Base-by-base conservation (phyloP, 148 eudicot species). In the Diospyros lotus region DNA sequence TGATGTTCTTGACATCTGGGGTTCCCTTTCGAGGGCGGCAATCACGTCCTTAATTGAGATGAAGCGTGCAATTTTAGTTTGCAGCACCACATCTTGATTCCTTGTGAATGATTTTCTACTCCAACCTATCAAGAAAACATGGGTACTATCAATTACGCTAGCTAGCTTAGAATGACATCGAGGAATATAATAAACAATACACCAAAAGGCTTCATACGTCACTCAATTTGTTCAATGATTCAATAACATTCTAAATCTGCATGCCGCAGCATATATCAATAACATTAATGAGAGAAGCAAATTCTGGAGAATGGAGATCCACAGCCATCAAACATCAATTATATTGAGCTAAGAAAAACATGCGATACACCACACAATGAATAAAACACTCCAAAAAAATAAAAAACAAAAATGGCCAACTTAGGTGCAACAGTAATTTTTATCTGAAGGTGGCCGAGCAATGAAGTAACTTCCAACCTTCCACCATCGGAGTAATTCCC, bases 11-110 rank as follows among this genome's bases (percentile, higher is more conserved):
- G 89, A 82, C 84, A 87, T 94, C 78, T 92, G 97, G 53, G 97
- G 92, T 77, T 94, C 98, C 71, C 93, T 90, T 82, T 91, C 97
- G 40, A 94, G 89, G 64, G 83, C 90, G 40, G 89, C 79, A 71
- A 94, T 83, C 70, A 94, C 92, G 76, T 94, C 98, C 86, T 90
- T 92, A 50, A 90, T 78, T 0, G 96, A 81, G 41, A 94, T 87
- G 50, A 71, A 77, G 11, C 82, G 97, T 6, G 86, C 73, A 9
- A 77, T 75, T 66, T 78, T 80, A 40, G 81, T 64, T 65, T 80
- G 89, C 13, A 71, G 84, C 43, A 60, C 54, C 1, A 43, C 58
- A 2, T 56, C 81, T 74, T 85, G 94, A 77, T 68, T 82, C 87
- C 84, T 28, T 28, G 28, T 86, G 15, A 85, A 83, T 9, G 54